phyloP scores from a whole-genome alignment of 352 stramenopile genomes.

The Phytopythium montanum region DNA sequence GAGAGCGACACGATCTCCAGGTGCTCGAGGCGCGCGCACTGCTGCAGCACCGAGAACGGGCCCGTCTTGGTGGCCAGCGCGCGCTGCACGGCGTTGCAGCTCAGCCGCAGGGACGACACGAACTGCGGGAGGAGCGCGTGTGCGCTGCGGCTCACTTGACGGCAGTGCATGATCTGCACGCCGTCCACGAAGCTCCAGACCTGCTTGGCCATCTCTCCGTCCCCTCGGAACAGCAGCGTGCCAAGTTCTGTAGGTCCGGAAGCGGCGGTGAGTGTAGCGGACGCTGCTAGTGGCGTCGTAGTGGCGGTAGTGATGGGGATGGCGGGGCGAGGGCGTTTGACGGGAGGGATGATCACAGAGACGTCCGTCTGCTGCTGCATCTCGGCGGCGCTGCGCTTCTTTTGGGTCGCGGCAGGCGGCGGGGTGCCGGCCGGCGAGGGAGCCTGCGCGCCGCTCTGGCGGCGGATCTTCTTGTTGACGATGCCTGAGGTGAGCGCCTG shows the following conservation, averaged over 20 bases:
- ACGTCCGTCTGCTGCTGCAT: slow-evolving; percentile 15
- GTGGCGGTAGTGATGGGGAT: neutral
- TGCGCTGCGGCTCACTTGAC: slow-evolving; percentile 46
- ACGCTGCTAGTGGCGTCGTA: neutral
- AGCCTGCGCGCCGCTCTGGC: slow-evolving; percentile 20
- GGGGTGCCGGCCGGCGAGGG: neutral
- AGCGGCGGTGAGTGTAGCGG: neutral
- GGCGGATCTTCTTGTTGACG: slow-evolving; percentile 84
- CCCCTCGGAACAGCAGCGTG: slow-evolving; percentile 52
- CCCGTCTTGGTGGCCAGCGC: slow-evolving; percentile 41
- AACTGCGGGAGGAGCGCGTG: slow-evolving; percentile 43
- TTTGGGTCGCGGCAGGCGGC: neutral
- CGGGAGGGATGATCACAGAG: neutral
- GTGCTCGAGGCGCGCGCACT: slow-evolving; percentile 61
- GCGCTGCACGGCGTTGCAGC: slow-evolving; percentile 69
- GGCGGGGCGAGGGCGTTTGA: neutral
- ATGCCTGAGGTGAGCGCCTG: slow-evolving; percentile 77
- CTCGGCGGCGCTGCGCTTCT: slow-evolving; percentile 34
- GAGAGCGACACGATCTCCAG: slow-evolving; percentile 81
- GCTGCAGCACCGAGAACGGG: slow-evolving; percentile 40
- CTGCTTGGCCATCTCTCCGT: slow-evolving; percentile 65
- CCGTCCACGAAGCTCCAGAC: slow-evolving; percentile 81
- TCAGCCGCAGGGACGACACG: slow-evolving; percentile 73
- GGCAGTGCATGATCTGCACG: slow-evolving; percentile 71
- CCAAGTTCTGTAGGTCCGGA: slow-evolving; percentile 26